Percentiles rank a stretch among this genome's conserved stretches.
Evolutionary conservation across 805 yeast species (phyloP).

Genomic region (Kodamaea kakaduensis): DNA sequence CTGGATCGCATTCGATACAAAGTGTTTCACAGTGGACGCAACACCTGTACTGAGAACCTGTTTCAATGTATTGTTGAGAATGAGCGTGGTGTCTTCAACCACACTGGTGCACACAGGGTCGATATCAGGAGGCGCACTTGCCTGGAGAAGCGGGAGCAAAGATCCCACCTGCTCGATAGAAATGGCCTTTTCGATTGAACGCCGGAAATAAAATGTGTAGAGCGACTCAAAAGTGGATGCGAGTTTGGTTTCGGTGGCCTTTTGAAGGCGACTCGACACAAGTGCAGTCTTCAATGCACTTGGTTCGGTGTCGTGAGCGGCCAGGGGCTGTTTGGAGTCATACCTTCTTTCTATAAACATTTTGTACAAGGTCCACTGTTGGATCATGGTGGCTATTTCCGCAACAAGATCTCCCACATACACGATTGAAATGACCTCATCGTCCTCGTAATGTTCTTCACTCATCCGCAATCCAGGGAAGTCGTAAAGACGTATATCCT

Average conservation of each 20-base stretch:
- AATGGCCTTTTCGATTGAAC: constrained; percentile 79
- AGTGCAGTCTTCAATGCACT: constrained; percentile 38
- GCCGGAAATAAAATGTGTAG: constrained; percentile 61
- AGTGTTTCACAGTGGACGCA: constrained; percentile 47
- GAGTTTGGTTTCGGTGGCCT: constrained; percentile 30
- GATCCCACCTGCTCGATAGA: constrained; percentile 72
- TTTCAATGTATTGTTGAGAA: constrained; percentile 62
- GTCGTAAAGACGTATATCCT: constrained; percentile 51
- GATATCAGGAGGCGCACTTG: constrained; percentile 33
- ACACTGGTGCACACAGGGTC: constrained; percentile 75
- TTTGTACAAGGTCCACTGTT: constrained; percentile 80
- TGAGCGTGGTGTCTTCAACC: constrained; percentile 77
- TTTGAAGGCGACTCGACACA: background rate
- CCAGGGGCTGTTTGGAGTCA: too few species aligned
- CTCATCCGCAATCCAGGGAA: constrained; percentile 26
- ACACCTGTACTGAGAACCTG: constrained; percentile 74
- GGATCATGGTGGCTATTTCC: constrained; percentile 73
- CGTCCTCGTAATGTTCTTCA: constrained; percentile 17
- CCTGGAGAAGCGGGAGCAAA: constrained; percentile 36
- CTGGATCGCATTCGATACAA: constrained; percentile 52
- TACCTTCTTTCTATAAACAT: constrained; percentile 69
- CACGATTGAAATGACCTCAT: constrained; percentile 47
- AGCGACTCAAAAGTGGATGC: constrained; percentile 63
- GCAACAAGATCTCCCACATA: constrained; percentile 62
- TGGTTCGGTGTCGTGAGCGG: too few species aligned